Percentiles rank a stretch among this genome's conserved stretches.
Evolutionary conservation across 2,329 filamentous ascomycete genomes (phyloP).

Genomic region (Fusarium udum): DNA sequence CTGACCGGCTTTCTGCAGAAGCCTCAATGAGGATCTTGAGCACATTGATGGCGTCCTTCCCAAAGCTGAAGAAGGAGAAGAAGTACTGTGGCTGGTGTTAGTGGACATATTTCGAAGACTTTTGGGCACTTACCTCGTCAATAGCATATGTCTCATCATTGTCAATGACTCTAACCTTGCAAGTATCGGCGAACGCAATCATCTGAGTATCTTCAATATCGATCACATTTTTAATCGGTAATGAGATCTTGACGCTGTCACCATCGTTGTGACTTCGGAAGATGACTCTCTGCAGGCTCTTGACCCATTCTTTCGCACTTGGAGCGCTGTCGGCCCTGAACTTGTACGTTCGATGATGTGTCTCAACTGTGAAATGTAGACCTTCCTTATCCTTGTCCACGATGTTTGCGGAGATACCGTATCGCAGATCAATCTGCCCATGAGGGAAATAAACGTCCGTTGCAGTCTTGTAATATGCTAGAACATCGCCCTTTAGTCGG

Average conservation of each 20-base stretch:
- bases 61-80: conserved; percentile 92
- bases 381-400: conserved; percentile 81
- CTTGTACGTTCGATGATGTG: conserved; percentile 82
- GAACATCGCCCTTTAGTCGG: conserved; percentile 86
- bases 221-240: conserved; percentile 88
- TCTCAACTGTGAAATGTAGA: conserved; percentile 81
- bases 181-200: conserved; percentile 90
- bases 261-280: conserved; percentile 96
- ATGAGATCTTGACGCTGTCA: conserved; percentile 93
- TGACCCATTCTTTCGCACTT: conserved; percentile 97
- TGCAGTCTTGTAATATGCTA: conserved; percentile 87
- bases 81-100: conserved; percentile 73
- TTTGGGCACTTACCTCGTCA: conserved; percentile 74
- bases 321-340: conserved; percentile 88
- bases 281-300: conserved; percentile 90
- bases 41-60: conserved; percentile 82
- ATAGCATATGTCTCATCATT: conserved; percentile 95
- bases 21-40: conserved; percentile 77
- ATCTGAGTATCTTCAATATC: conserved; percentile 93
- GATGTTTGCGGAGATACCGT: conserved; percentile 86
- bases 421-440: conserved; percentile 90
- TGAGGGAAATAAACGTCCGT: conserved; percentile 90
- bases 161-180: conserved; percentile 92
- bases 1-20: conserved; percentile 51
- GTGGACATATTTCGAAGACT: not conserved